Percentiles rank a stretch among this genome's conserved stretches.
phyloP scores from a whole-genome alignment of 2,329 filamentous ascomycete genomes.

The Aspergillus hortae region DNA sequence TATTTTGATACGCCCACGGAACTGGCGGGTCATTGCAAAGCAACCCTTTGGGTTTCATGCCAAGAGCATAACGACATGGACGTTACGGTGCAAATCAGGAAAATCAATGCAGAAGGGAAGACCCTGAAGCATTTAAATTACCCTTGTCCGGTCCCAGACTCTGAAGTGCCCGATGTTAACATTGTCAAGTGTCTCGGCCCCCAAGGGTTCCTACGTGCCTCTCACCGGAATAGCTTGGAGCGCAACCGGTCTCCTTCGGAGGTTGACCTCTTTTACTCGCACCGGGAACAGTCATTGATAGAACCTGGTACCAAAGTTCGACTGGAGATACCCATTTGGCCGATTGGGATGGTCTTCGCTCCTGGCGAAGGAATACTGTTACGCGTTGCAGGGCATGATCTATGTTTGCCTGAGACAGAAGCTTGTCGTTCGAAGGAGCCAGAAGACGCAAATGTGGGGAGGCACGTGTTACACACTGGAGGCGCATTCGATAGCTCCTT shows the following conservation, averaged over 20 bases:
- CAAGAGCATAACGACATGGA: background rate
- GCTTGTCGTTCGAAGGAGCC: background rate
- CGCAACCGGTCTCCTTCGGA: background rate
- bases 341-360: background rate
- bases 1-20: background rate
- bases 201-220: background rate
- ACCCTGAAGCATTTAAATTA: background rate
- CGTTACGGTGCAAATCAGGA: background rate
- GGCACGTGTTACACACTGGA: background rate
- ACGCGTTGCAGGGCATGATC: background rate
- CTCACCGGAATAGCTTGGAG: background rate
- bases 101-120: background rate
- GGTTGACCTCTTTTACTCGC: background rate
- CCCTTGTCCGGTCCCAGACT: background rate
- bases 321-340: background rate
- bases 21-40: background rate
- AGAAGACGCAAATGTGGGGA: background rate
- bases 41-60: conserved; percentile 3
- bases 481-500: background rate
- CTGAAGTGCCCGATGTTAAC: background rate
- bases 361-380: background rate
- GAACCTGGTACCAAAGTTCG: background rate
- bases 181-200: background rate
- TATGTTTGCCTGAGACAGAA: background rate
- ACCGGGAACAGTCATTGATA: background rate